Base-by-base conservation (phyloP, 768 basidiomycete species). In the Dentipellis sp. region DNA sequence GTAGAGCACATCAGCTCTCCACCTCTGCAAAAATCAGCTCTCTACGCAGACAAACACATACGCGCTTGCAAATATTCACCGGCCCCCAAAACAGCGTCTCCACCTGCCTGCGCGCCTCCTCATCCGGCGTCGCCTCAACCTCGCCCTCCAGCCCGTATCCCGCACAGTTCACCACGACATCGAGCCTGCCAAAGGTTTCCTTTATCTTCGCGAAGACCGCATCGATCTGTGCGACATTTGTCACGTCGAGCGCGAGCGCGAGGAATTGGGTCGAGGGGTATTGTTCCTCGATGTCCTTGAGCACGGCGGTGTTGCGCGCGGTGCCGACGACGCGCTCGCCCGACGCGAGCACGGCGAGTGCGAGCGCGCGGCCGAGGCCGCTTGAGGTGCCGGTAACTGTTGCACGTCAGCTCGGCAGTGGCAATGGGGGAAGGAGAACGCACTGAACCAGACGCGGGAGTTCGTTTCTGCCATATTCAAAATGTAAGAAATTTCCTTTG, bases 141-240 rank as follows among this genome's bases (percentile, higher is more conserved):
- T 51, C 55, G 17, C 55, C 49, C 4, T 3, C 14, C 16, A 56
- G 37, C 12, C 8, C 11, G 48, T 50, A 38, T 12, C 55, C 49
- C 8, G 49, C 49, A 21, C 40, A 39, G 49, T 56, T 56, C 11
- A 56, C 55, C 11, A 56, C 55, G 23, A 56, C 55, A 22, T 56
- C 55, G 12, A 56, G 19, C 14, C 55, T 34, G 36, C 21, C n/a
- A 37, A 56, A 50, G 21, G 23, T n/a, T 35, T 7, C 17, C 37
- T 50, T 35, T 3, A 36, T 23, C 11, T 14, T 29, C 34, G 12
- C n/a, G 55, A 56, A 56, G 2, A 14, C 42, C 9, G 7, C 42
- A 4, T 11, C 16, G 8, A 42, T 35, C 14, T 21, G 17, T 6
- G 11, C 39, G 0, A 36, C 10, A 10, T 50, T 7, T 9, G 39